phyloP scores from a whole-genome alignment of 176 grass and related monocot species.

The Oryza brachyantha region DNA sequence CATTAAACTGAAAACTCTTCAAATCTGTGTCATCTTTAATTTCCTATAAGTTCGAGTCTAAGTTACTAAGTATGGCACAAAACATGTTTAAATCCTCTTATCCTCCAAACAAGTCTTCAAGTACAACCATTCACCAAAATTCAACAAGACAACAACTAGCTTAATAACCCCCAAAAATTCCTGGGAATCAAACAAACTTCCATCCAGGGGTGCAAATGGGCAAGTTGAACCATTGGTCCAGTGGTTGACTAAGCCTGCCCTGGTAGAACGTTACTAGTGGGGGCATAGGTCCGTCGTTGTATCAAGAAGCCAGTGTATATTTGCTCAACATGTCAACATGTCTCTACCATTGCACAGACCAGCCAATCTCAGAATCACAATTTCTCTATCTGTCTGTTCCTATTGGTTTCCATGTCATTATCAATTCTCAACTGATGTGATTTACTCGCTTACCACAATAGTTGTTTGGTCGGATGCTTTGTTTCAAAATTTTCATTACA shows the following conservation, averaged over 20 bases:
- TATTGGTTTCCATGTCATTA: not conserved
- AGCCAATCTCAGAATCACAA: too few relatives aligned
- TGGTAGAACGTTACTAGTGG: too few relatives aligned
- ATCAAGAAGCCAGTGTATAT: too few relatives aligned
- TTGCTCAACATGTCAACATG: too few relatives aligned
- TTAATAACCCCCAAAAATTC: not conserved
- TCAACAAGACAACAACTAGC: not conserved
- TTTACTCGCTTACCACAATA: not conserved
- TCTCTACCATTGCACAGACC: too few relatives aligned
- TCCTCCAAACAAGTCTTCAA: not conserved
- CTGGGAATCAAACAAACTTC: not conserved
- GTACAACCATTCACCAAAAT: not conserved
- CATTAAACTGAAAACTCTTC: not conserved
- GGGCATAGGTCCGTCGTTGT: too few relatives aligned
- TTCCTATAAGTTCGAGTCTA: not conserved
- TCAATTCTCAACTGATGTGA: not conserved
- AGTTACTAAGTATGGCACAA: too few relatives aligned
- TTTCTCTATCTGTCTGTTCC: too few relatives aligned
- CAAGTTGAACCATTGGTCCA: too few relatives aligned
- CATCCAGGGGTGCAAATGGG: too few relatives aligned
- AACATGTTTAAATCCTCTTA: too few relatives aligned
- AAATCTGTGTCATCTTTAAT: constrained; percentile 1
- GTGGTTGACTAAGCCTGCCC: too few relatives aligned
- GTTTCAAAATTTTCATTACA: not conserved
- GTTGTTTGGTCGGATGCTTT: not conserved